Base-by-base conservation (phyloP, 2,329 filamentous ascomycete genomes). In the Exophiala dermatitidis region DNA sequence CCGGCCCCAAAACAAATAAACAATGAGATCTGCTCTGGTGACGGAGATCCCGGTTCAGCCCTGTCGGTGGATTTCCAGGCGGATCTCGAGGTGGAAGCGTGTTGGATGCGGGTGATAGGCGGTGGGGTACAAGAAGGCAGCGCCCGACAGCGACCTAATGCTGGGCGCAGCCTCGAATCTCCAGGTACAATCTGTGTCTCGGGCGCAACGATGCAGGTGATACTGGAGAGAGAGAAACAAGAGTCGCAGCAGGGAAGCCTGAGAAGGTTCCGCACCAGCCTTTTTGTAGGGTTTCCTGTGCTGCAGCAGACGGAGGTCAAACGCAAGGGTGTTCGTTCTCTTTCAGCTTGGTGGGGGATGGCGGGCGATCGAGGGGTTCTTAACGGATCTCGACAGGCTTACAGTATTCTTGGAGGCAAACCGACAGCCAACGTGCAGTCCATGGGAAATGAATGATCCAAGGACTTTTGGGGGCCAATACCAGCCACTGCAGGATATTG, bases 111-210 rank as follows among this genome's bases (percentile, higher is more conserved):
- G 54, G 12, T 26, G 12, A 12, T 28, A 49, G 52, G 48, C 46
- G 55, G 55, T 50, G 55, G 55, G 55, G 52, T 50, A 52, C 46
- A 43, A 41, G 51, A 42, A 32, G 43, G 28, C 51, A 43, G 44
- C 41, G 29, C 12, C 26, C 44, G 19, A 3, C 38, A 28, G 19
- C 38, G 19, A 12, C 38, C 38, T 12, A 28, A 12, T 26, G 12
- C 12, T 38, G 7, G 36, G n/a, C 19, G 19, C 19, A 19, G 19
- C 19, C 33, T n/a, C 33, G 33, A 36, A 36, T 29, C 28, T 31
- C 34, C 37, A 33, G 45, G 32, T 19, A 41, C 26, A 52, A 33
- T 26, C 49, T 43, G 19, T 19, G 19, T 43, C 6, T 30, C 40
- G n/a, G 12, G 43, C 40, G 33, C 30, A 19, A 29, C 34, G 32